A percentile compares a stretch with the other conserved stretches of the same genome.
Conservation (phyloP, 2,329 filamentous ascomycete genomes). For the Botryotinia narcissicola region DNA sequence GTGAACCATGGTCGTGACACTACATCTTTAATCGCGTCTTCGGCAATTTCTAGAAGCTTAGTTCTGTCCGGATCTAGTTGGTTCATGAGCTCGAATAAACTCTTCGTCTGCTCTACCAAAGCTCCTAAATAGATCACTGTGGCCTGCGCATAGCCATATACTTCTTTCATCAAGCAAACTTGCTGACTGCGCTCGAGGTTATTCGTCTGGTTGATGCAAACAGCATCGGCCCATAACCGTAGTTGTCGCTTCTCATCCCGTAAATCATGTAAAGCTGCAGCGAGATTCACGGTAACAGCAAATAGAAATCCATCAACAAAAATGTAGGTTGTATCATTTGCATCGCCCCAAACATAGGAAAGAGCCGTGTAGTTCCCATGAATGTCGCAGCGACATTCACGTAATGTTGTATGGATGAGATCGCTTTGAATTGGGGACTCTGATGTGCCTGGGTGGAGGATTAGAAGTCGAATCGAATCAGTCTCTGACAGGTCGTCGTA, state of each 20-base stretch:
- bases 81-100: background rate
- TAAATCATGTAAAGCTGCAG: background rate
- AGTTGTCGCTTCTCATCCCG: background rate
- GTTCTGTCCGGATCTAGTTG: background rate
- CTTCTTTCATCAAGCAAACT: background rate
- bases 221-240: background rate
- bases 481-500: background rate
- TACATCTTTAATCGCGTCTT: background rate
- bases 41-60: background rate
- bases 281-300: background rate
- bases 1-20: slow-evolving; percentile 7
- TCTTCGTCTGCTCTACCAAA: background rate
- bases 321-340: background rate
- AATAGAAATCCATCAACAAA: background rate
- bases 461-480: background rate
- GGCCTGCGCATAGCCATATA: background rate
- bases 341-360: slow-evolving; percentile 9
- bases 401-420: background rate
- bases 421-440: background rate
- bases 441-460: background rate
- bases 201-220: background rate
- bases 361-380: background rate
- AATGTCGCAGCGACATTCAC: background rate
- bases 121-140: background rate
- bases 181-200: background rate